Base-by-base conservation (phyloP, 139 green algal species). In the Coelastrella sp. region DNA sequence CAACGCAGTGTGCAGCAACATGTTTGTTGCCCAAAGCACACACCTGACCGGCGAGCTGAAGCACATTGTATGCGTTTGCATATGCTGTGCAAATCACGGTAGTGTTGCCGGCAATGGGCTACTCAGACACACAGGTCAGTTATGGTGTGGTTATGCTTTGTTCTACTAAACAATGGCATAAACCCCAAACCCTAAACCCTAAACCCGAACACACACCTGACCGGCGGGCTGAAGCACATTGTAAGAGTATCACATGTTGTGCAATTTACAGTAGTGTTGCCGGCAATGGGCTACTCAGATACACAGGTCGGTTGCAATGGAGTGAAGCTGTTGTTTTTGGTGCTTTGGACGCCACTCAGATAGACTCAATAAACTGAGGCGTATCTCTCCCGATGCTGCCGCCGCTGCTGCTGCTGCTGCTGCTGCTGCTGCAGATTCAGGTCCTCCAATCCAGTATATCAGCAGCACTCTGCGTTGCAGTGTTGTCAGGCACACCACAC, bases 91-190 rank as follows among this genome's bases (percentile, higher is more conserved):
- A 83, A 11, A 47, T 95, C 22, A 90, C 81, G 4, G 68, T 75
- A n/a, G 59, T 94, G 2, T 83, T 95, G 57, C 91, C 93, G 3
- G 93, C 91, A 3, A 93, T 95, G 93, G 93, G 92, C 60, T 95
- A 95, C 73, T 91, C n/a, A 5, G 58, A 64, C 7, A 73, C 93
- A 64, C 93, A 95, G 86, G 86, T 86, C 22, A 6, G 74, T 75
- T 47, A 1, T 1, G 3, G 3, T 13, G 0, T 47, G 32, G 32
- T 47, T 3, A 22, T 3, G 16, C 19, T 7, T 22, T n/a, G n/a
- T n/a, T n/a, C n/a, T n/a, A n/a, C n/a, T n/a, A n/a, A n/a, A n/a
- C n/a, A n/a, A n/a, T n/a, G n/a, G n/a, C n/a, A n/a, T n/a, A n/a
- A n/a, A n/a, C n/a, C n/a, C n/a, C n/a, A n/a, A n/a, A n/a, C n/a